Evolutionary conservation across 148 eudicot species (phyloP), one percentile per base, ranked within the genome.

Genomic region (Vaccinium macrocarpon): DNA sequence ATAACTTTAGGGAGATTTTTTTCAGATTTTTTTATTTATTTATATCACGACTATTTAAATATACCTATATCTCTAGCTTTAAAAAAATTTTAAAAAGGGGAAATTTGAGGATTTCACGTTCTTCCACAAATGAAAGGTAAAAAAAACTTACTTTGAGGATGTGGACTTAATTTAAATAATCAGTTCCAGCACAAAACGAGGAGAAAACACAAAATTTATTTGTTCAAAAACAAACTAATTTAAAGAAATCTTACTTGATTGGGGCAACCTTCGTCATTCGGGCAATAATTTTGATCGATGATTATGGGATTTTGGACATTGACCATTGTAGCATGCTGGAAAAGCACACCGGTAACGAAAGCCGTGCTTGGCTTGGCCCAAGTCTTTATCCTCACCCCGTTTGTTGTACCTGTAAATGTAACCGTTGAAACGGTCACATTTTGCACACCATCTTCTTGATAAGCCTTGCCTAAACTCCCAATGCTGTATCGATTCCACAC

Each of bases 221-320:
- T 8, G 21, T 25, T 64, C 1, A 27, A 3, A 27, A 4, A 25
- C 0, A 29, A 7, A 66, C 15, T 12, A 66, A 10, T 64, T 64
- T 3, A 66, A 27, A 15, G 16, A 29, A 68, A 64, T 27, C 73
- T 68, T 76, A 87, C 87, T 70, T 84, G 79, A 38, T 49, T 73
- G 29, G 86, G 84, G 89, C 93, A 90, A 46, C 61, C 55, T 19
- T 73, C 7, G 10, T 85, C 32, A 6, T 82, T 25, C 0, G 93
- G 93, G 77, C 95, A 92, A 50, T 92, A 92, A 15, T 87, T 84
- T 74, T 91, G 92, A 70, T 92, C 93, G 15, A 92, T 91, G 8
- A 92, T 83, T 46, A 92, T 85, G 9, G 95, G 95, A 76, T 92
- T 89, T 13, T 61, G 55, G 77, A 90, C 95, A 29, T 91, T 87